Evolutionary conservation across 192 early-diverging fungal genomes (phyloP).

Genomic region (Diversispora eburnea): DNA sequence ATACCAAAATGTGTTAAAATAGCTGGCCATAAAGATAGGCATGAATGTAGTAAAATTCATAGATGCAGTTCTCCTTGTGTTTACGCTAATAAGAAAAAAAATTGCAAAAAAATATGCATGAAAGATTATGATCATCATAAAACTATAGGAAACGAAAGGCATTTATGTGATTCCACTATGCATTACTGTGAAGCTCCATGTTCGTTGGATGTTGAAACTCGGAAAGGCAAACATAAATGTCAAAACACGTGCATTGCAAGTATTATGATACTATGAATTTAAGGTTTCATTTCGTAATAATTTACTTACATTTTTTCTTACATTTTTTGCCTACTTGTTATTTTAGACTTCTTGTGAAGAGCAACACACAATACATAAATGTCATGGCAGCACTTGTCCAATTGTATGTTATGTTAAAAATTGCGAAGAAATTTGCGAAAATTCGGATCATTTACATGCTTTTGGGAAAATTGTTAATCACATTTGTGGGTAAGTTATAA

Average conservation of each 20-base stretch:
- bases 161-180: slow-evolving; percentile 26
- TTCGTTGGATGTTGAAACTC: slow-evolving; percentile 24
- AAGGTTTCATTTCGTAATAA: not conserved
- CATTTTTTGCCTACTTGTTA: not conserved
- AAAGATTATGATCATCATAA: slow-evolving; percentile 25
- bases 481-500: slow-evolving; percentile 15
- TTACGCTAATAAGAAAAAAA: not conserved
- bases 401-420: slow-evolving; percentile 5
- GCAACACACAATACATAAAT: slow-evolving; percentile 29
- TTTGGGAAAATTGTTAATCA: slow-evolving; percentile 8
- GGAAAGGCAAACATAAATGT: not conserved
- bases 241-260: slow-evolving; percentile 14
- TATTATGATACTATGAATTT: not conserved
- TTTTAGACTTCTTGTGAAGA: slow-evolving; percentile 23
- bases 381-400: slow-evolving; percentile 28
- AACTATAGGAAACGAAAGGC: slow-evolving; percentile 18
- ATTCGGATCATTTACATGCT: slow-evolving; percentile 19
- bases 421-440: slow-evolving; percentile 10
- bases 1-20: slow-evolving; percentile 2
- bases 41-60: slow-evolving; percentile 8
- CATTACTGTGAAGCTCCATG: slow-evolving; percentile 41
- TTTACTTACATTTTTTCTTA: too few species aligned
- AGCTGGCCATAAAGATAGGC: slow-evolving; percentile 15
- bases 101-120: slow-evolving; percentile 19
- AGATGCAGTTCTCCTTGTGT: slow-evolving; percentile 6